These are phyloP conservation scores for Viola pubescens DNA, from an alignment of 441 rosid species.

Conservation along the genomic window DNA sequence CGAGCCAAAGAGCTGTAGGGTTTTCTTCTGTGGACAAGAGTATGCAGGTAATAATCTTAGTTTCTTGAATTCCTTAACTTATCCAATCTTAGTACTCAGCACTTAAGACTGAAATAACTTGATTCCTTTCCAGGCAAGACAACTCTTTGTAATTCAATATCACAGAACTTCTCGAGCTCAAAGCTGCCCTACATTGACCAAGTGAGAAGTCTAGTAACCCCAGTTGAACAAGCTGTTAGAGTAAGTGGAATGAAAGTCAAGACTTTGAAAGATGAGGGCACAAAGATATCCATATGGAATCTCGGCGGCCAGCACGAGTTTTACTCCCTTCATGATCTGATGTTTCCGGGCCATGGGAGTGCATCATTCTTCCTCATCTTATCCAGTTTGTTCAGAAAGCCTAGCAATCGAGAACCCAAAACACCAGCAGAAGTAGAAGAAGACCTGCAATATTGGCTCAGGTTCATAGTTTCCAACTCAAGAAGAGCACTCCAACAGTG, in stretches of 20 bases:
- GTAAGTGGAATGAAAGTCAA: constrained; percentile 77
- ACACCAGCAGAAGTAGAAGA: constrained; percentile 71
- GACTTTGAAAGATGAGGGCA: constrained; percentile 70
- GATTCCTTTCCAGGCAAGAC: constrained; percentile 48
- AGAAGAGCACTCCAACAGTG: constrained; percentile 68
- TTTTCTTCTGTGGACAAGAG: constrained; percentile 94
- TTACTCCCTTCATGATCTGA: constrained; percentile 81
- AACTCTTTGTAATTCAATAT: constrained; percentile 66
- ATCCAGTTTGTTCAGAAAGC: constrained; percentile 73
- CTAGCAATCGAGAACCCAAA: constrained; percentile 73
- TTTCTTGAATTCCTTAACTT: neutral
- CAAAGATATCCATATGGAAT: constrained; percentile 83
- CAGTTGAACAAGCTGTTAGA: constrained; percentile 83
- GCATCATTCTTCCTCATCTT: constrained; percentile 73
- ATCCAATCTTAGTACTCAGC: neutral
- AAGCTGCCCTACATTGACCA: constrained; percentile 72
- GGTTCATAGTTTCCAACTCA: constrained; percentile 79
- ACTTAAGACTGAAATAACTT: neutral
- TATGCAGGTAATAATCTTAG: constrained; percentile 48
- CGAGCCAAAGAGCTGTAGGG: constrained; percentile 74
- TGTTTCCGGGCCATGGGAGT: constrained; percentile 86
- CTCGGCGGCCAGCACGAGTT: constrained; percentile 92
- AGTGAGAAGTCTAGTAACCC: constrained; percentile 69
- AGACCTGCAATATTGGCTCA: constrained; percentile 89
- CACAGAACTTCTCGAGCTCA: constrained; percentile 57